Evolutionary conservation across 1,284 basidiomycete genomes (phyloP).

Genomic region (Leccinum solheimii): DNA sequence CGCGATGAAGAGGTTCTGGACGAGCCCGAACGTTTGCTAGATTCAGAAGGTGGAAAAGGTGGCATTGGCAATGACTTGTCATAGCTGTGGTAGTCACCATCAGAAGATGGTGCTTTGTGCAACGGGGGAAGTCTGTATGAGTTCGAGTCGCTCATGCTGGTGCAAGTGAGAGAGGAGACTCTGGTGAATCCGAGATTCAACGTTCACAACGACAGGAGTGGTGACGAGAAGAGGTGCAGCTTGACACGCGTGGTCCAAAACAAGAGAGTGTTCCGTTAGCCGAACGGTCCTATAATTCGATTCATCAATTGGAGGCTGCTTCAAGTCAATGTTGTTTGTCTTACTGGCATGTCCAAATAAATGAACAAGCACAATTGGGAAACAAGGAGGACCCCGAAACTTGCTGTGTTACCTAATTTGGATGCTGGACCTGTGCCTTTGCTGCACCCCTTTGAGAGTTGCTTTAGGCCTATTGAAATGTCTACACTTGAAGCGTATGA

Average conservation of each 20-base stretch:
- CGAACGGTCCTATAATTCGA: background rate
- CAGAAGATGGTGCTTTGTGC: constrained; percentile 8
- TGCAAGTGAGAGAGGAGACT: background rate
- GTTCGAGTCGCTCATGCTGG: constrained; percentile 17
- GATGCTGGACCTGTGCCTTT: background rate
- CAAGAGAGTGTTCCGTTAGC: constrained; percentile 5
- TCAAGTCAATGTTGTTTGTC: constrained; percentile 24
- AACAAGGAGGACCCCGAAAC: constrained; percentile 21
- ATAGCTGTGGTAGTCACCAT: constrained; percentile 2
- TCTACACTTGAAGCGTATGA: background rate
- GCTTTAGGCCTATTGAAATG: background rate
- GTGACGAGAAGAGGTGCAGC: background rate
- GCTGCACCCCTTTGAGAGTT: too few species aligned
- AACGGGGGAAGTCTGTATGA: constrained; percentile 13
- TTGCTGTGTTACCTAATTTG: background rate
- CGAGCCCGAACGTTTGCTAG: constrained; percentile 22
- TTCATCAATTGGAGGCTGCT: constrained; percentile 2
- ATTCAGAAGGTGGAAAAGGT: constrained; percentile 11
- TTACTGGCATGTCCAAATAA: constrained; percentile 21
- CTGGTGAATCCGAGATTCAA: background rate
- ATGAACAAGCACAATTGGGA: constrained; percentile 10
- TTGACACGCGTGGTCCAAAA: background rate
- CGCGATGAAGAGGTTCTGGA: constrained; percentile 26
- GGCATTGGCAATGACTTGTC: constrained; percentile 29
- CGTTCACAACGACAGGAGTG: background rate